A percentile compares a stretch with the other conserved stretches of the same genome.
Conservation (phyloP, 2,329 filamentous ascomycete species). For the Microsporum ferrugineum region DNA sequence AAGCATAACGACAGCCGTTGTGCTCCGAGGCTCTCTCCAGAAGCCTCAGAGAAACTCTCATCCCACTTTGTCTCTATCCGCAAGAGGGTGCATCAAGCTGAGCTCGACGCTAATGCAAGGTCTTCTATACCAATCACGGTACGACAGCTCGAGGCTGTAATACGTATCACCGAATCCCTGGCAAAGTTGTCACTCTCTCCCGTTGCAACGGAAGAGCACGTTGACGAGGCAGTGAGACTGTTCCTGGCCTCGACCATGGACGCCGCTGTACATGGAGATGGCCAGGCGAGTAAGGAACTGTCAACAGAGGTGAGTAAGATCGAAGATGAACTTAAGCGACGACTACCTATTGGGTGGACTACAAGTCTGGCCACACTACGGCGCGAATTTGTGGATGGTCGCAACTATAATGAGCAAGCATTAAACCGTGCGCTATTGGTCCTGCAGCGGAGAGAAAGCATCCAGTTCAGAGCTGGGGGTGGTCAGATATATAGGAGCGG, state of each 20-base stretch:
- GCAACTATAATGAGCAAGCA: conserved; percentile 77
- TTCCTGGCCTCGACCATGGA: conserved; percentile 98
- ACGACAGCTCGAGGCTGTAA: conserved; percentile 90
- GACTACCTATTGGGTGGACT: conserved; percentile 89
- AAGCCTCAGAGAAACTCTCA: conserved; percentile 89
- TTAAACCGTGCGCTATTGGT: conserved; percentile 77
- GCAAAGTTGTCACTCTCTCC: conserved; percentile 82
- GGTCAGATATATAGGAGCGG: conserved; percentile 40
- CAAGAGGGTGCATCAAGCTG: conserved; percentile 81
- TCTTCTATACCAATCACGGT: conserved; percentile 96
- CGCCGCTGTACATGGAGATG: conserved; percentile 80
- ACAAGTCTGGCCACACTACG: conserved; percentile 77
- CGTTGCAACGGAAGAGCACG: conserved; percentile 78
- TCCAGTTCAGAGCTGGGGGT: conserved; percentile 40
- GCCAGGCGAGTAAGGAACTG: conserved; percentile 71
- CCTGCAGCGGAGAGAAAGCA: conserved; percentile 72
- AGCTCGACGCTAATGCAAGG: conserved; percentile 77
- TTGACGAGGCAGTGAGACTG: conserved; percentile 92
- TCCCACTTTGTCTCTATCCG: conserved; percentile 96
- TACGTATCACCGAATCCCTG: conserved; percentile 91
- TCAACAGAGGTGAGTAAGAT: conserved; percentile 81
- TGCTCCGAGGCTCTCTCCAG: conserved; percentile 76
- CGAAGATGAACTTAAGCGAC: conserved; percentile 75
- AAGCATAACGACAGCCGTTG: conserved; percentile 54
- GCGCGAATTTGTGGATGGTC: conserved; percentile 82